These are phyloP conservation scores for Epichloe sibirici DNA, from an alignment of 2,329 filamentous ascomycete genomes.

Conservation along the genomic window DNA sequence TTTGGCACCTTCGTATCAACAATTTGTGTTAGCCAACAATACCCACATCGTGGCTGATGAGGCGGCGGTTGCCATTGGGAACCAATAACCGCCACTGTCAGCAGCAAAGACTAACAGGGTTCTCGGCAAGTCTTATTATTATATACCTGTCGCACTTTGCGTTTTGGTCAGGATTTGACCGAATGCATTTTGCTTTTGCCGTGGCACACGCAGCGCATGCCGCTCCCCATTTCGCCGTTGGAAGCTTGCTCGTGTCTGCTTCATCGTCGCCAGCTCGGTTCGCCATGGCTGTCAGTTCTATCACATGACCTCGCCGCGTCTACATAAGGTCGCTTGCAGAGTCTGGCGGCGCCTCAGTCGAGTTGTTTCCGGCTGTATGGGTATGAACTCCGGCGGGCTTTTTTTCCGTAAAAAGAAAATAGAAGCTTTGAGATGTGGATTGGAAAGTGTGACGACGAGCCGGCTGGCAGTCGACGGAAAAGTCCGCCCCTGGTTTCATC, in stretches of 20 bases:
- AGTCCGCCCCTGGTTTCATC: constrained; percentile 7
- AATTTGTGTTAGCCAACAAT: constrained; percentile 1
- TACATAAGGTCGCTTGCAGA: background rate
- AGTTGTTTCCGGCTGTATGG: background rate
- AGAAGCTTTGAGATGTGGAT: background rate
- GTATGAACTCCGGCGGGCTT: constrained; percentile 11
- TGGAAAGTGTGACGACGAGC: constrained; percentile 1
- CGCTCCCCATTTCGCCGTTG: constrained; percentile 35
- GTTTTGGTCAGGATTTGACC: constrained; percentile 22
- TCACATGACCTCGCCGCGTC: constrained; percentile 4
- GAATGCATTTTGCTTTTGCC: constrained; percentile 39
- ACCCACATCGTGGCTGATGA: background rate
- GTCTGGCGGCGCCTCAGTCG: background rate
- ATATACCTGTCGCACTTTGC: constrained; percentile 35
- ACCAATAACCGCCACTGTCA: background rate
- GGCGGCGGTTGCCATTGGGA: background rate
- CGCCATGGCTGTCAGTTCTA: constrained; percentile 1
- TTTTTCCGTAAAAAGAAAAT: constrained; percentile 3
- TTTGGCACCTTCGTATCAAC: constrained; percentile 27
- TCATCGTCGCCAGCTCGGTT: background rate
- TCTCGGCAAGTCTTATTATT: constrained; percentile 4
- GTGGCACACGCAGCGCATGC: constrained; percentile 35
- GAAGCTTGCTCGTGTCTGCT: constrained; percentile 17
- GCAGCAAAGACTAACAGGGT: background rate
- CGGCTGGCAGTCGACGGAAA: constrained; percentile 4